phyloP scores from a whole-genome alignment of 495 filamentous ascomycete genomes.

The Chaetomium cochliodes region DNA sequence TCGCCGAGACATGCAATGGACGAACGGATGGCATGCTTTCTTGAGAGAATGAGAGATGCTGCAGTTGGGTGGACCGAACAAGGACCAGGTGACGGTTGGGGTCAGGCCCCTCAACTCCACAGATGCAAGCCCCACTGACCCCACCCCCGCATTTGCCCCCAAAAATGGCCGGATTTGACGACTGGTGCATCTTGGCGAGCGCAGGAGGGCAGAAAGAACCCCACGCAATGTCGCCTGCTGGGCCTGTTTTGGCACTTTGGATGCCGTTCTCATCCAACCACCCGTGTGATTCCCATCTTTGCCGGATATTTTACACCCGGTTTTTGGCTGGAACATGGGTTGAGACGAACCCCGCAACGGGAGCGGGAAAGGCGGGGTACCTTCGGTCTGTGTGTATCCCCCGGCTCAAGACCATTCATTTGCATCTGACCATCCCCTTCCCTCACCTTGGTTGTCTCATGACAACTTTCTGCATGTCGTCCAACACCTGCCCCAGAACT shows the following conservation, averaged over 20 bases:
- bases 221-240: not conserved
- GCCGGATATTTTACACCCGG: constrained; percentile 2
- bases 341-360: constrained; percentile 16
- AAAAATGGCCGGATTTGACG: not conserved
- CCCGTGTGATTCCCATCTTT: not conserved
- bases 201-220: constrained; percentile 1
- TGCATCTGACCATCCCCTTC: not conserved
- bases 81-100: not conserved
- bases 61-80: not conserved
- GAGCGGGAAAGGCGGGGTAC: constrained; percentile 16
- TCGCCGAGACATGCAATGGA: not conserved
- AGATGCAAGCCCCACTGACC: not conserved
- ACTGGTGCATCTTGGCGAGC: constrained; percentile 8
- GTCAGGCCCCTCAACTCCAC: not conserved
- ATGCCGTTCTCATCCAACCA: constrained; percentile 7
- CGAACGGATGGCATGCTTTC: not conserved
- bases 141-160: constrained; percentile 17
- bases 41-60: not conserved
- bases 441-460: not conserved
- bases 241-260: not conserved
- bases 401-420: not conserved
- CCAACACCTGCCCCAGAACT: not conserved
- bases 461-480: not conserved
- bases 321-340: constrained; percentile 2
- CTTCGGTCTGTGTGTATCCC: not conserved